Conservation (phyloP, 129 eudicot species). For the sunflower (Helianthus annuus) region HanXRQr2.0-SUNRISE NC_035438.2:3508633-3509132, state of each 20-base stretch:
- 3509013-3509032: too few relatives aligned
- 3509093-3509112: too few relatives aligned
- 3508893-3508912: background rate
- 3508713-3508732: background rate
- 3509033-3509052: too few relatives aligned
- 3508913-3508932: background rate
- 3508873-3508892: slow-evolving; percentile 1
- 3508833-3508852: background rate
- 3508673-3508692: too few relatives aligned
- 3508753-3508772: background rate
- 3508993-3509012: too few relatives aligned
- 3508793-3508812: slow-evolving; percentile 21
- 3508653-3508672: too few relatives aligned
- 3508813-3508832: slow-evolving; percentile 32
- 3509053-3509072: too few relatives aligned
- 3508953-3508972: background rate
- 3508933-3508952: background rate
- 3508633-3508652: too few relatives aligned
- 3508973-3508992: background rate
- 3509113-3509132: too few relatives aligned
- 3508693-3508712: too few relatives aligned
- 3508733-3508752: background rate
- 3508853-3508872: background rate
- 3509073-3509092: too few relatives aligned
- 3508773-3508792: slow-evolving; percentile 12